Evolutionary conservation across 1,284 basidiomycete species (phyloP).

Genomic region (Ceratobasidium papillatum): DNA sequence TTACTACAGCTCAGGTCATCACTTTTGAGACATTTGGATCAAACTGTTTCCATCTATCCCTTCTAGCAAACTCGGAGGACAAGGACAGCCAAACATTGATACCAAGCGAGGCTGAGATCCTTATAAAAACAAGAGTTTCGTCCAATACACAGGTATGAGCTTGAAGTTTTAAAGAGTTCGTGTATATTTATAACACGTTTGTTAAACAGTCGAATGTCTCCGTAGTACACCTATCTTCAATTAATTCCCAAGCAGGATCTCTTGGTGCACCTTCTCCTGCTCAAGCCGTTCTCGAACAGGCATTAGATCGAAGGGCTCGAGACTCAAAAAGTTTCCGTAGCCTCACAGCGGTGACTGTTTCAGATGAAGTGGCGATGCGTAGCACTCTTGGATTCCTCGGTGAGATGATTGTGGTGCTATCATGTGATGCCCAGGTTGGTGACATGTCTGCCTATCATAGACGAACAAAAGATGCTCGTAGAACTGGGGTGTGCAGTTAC

Average conservation of each 20-base stretch:
- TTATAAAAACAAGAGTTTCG: conserved; percentile 1
- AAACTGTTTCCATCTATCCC: conserved; percentile 75
- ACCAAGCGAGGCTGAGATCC: conserved; percentile 1
- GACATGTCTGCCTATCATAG: conserved; percentile 52
- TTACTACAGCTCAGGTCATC: conserved; percentile 65
- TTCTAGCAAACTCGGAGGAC: conserved; percentile 49
- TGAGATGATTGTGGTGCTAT: conserved; percentile 48
- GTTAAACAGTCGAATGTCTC: conserved; percentile 51
- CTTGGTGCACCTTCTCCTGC: conserved; percentile 73
- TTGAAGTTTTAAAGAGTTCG: background rate
- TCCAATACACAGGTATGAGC: background rate
- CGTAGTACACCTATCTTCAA: conserved; percentile 63
- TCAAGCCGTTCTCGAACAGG: conserved; percentile 66
- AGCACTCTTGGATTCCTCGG: conserved; percentile 64
- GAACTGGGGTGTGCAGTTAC: conserved; percentile 77
- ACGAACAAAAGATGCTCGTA: conserved; percentile 75
- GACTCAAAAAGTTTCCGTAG: conserved; percentile 7
- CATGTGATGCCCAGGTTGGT: background rate
- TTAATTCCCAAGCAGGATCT: conserved; percentile 72
- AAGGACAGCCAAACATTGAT: background rate
- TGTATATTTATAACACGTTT: background rate
- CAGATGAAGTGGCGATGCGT: conserved; percentile 74
- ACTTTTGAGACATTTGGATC: conserved; percentile 70
- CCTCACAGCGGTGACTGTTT: conserved; percentile 64
- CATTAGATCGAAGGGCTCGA: conserved; percentile 63